Percentiles rank a stretch among this genome's conserved stretches.
Conservation (phyloP, 1,139 yeast genomes). For the Magnusiomyces magnusii region DNA sequence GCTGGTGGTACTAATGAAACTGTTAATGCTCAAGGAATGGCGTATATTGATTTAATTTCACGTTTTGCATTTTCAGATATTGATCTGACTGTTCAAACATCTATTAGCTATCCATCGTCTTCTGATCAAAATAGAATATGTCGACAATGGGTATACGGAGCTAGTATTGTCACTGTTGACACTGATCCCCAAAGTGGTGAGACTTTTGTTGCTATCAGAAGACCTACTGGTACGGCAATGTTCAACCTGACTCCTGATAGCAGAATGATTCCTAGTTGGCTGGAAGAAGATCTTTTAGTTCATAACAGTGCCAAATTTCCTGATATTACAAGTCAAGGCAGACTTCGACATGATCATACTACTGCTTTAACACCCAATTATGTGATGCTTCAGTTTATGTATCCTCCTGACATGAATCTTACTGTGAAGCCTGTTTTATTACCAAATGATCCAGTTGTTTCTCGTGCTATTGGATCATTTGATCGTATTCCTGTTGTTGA, state of each 20-base stretch:
- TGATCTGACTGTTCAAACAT: constrained; percentile 42
- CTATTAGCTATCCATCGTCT: constrained; percentile 18
- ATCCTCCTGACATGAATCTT: constrained; percentile 28
- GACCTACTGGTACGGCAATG: constrained; percentile 60
- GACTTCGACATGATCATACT: constrained; percentile 5
- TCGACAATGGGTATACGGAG: constrained; percentile 58
- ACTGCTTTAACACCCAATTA: constrained; percentile 34
- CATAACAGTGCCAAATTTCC: not conserved
- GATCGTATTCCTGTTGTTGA: constrained; percentile 76
- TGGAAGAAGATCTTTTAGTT: constrained; percentile 17
- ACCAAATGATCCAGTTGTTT: constrained; percentile 43
- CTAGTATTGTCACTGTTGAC: constrained; percentile 49
- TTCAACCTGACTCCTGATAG: constrained; percentile 43
- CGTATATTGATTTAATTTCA: constrained; percentile 58
- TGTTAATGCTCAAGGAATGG: constrained; percentile 49
- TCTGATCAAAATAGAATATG: constrained; percentile 20
- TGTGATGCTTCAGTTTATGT: constrained; percentile 38
- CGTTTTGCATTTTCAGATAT: constrained; percentile 62
- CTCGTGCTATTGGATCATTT: constrained; percentile 54
- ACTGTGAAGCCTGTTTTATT: constrained; percentile 37
- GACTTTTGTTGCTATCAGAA: constrained; percentile 46
- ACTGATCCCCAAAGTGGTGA: constrained; percentile 49
- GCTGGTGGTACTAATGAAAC: constrained; percentile 37
- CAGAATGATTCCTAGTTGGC: constrained; percentile 35
- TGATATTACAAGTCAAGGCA: not conserved